Base-by-base conservation (phyloP, 305 asterid genomes). In the Solanum hybrid region DNA sequence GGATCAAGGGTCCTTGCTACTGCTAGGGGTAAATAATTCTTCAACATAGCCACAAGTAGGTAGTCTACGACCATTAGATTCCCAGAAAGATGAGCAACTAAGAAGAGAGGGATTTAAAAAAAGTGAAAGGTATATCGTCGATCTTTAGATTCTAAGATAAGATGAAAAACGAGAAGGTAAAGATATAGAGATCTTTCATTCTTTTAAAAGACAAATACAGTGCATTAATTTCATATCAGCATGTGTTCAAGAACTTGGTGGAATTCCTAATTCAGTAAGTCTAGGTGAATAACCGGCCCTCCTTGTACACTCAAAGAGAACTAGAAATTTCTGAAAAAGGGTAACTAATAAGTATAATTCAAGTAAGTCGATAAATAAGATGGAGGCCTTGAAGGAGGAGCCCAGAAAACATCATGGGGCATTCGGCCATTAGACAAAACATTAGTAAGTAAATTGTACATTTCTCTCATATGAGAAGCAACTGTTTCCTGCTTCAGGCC, bases 401-500 rank as follows among this genome's bases (percentile, higher is more conserved):
- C 91, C 98, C 99, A 95, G 32, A 94, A 94, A 10, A 93, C 93
- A 51, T 96, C 96, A 4, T 91, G 94, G 37, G 92, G 91, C 95
- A 95, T 93, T 91, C 93, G 96, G 17, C 93, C 95, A 78, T 95
- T 60, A 24, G 92, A 94, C 34, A 89, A 77, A 92, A 93, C 19
- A 92, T 92, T 94, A 26, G 95, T 94, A 10, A 95, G 94, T 22
- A 94, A 87, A 91, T 90, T 92, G 88, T 91, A 94, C 80, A 93
- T 15, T 12, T 69, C 76, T 69, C 31, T 69, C 29, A 69, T 69
- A 31, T 73, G 19, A 7, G 22, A 29, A 31, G 12, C 36, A 29
- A 29, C 37, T 29, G 35, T 73, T 76, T 32, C 7, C 81, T 76
- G 26, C 81, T 76, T 76, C 37, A 8, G 40, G 7, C 42, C 81